Base-by-base conservation (phyloP, 768 basidiomycete genomes). In the Naganishia antarctica region DNA sequence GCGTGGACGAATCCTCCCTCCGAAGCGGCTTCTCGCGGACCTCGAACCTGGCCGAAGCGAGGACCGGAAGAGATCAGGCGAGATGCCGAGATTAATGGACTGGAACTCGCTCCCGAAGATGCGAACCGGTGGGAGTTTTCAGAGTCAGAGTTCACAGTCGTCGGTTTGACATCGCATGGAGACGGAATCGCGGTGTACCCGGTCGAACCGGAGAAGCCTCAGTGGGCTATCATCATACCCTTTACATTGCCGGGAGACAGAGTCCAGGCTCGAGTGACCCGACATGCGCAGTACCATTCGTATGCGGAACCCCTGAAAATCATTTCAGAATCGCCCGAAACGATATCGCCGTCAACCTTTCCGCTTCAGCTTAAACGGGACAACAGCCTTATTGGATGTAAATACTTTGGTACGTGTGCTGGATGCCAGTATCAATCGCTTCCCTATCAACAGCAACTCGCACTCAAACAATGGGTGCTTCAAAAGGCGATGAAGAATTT, bases 401-500 rank as follows among this genome's bases (percentile, higher is more conserved):
- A 62, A 32, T 53, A 48, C 32, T 68, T 59, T 50, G 47, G 63
- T 21, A 63, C 47, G 9, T 63, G 78, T 45, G 76, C 84, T 0
- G 94, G 94, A 1, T 99, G 94, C 74, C 94, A 98, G 76, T 91
- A 91, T 74, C 92, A 96, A 81, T 90, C 87, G 43, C 80, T 97
- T 0, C 85, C 91, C 0, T 96, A 94, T 70, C 85, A 87, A 28
- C 85, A 81, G 3, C 96, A 98, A 71, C 83, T 98, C 21, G 82
- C 85, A 12, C 80, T 94, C 63, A 99, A 99, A 75, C 84, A 86
- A n/a, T 81, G 86, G 47, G 90, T 92, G 16, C 85, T 96, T 23
- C 80, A 86, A 25, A 90, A 88, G 66, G 91, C 92, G 0, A 94
- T 89, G 76, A 78, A 81, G 63, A 86, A 85, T 69, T 92, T 87